phyloP scores from a whole-genome alignment of 768 basidiomycete genomes.

The Holtermanniella nyarrowii region DNA sequence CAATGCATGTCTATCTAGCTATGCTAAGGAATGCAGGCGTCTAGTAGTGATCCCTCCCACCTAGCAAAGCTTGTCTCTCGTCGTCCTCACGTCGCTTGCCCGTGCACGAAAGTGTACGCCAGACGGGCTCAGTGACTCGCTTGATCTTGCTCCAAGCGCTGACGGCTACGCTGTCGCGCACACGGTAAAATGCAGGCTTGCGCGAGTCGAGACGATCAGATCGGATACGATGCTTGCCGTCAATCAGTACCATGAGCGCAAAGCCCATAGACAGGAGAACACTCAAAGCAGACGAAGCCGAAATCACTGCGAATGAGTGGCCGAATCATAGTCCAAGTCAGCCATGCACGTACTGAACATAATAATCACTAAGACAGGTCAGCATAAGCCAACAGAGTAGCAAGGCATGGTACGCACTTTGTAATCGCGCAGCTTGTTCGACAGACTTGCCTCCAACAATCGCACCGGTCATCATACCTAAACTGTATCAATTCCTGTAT shows the following conservation, averaged over 20 bases:
- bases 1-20: background rate
- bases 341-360: constrained; percentile 54
- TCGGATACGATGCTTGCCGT: constrained; percentile 43
- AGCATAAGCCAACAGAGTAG: background rate
- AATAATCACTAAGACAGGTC: constrained; percentile 53
- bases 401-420: constrained; percentile 44
- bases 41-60: background rate
- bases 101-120: background rate
- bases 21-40: background rate
- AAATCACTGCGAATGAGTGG: constrained; percentile 50
- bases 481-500: background rate
- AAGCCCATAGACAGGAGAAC: constrained; percentile 56
- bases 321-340: background rate
- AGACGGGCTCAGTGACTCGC: constrained; percentile 1
- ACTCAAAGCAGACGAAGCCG: constrained; percentile 62
- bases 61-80: background rate
- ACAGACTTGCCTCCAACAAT: constrained; percentile 77
- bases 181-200: constrained; percentile 31
- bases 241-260: constrained; percentile 56
- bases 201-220: constrained; percentile 35
- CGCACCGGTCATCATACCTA: constrained; percentile 84
- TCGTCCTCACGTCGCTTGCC: background rate
- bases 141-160: constrained; percentile 24
- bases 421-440: constrained; percentile 70
- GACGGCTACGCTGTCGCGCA: constrained; percentile 17